A percentile compares a stretch with the other conserved stretches of the same genome.
Evolutionary conservation across 257 asterid species (phyloP).

Genomic region (Forsythia viridissima): DNA sequence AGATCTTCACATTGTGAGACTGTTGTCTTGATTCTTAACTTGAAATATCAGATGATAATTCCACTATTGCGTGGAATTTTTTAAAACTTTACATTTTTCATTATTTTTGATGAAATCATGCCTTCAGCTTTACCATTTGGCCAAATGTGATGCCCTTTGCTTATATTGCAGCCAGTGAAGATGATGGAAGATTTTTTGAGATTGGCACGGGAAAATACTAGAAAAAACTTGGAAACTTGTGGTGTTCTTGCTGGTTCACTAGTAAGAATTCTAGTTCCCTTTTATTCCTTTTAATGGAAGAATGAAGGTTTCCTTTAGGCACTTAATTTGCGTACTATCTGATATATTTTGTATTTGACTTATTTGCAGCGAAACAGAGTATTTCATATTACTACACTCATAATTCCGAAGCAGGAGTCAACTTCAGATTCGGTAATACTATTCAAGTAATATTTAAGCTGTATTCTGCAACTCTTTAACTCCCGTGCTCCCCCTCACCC

Average conservation of each 20-base stretch:
- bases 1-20: slow-evolving; percentile 56
- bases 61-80: not conserved
- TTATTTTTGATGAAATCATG: not conserved
- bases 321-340: not conserved
- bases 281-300: slow-evolving; percentile 2
- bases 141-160: slow-evolving; percentile 1
- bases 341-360: slow-evolving; percentile 21
- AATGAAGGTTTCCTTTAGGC: not conserved
- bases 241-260: slow-evolving; percentile 65
- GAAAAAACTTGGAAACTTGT: slow-evolving; percentile 54
- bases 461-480: slow-evolving; percentile 12
- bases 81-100: not conserved
- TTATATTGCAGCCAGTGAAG: slow-evolving; percentile 43
- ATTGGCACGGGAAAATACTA: slow-evolving; percentile 49
- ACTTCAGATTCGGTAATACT: slow-evolving; percentile 56
- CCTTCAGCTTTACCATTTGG: not conserved
- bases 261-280: slow-evolving; percentile 25
- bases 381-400: slow-evolving; percentile 49
- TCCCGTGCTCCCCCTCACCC: not conserved
- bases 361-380: slow-evolving; percentile 53
- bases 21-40: slow-evolving; percentile 7
- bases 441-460: not conserved
- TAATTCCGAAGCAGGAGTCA: slow-evolving; percentile 64
- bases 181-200: slow-evolving; percentile 61
- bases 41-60: not conserved